Conservation (phyloP, 2,329 filamentous ascomycete genomes). For the Rhytidhysteron rufulum region DNA sequence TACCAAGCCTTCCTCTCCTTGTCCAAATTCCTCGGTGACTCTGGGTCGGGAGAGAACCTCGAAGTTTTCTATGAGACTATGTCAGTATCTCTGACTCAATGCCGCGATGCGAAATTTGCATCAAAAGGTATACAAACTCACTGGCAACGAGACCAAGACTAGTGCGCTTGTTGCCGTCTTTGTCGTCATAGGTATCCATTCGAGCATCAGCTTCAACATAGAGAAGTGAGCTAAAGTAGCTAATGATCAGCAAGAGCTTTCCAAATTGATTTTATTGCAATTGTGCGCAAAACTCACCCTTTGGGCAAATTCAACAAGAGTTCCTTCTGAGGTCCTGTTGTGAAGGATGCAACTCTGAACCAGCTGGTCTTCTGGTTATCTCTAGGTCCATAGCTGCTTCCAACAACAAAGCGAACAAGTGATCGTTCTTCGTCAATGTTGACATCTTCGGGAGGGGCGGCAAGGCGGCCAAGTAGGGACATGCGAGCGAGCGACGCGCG, state of each 20-base stretch:
- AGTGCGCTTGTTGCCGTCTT: conserved; percentile 63
- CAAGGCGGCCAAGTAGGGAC: conserved; percentile 82
- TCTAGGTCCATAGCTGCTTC: conserved; percentile 60
- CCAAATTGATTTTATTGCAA: no score
- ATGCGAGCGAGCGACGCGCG: conserved; percentile 69
- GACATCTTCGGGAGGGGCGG: conserved; percentile 70
- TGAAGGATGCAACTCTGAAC: conserved; percentile 77
- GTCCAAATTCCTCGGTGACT: conserved; percentile 15
- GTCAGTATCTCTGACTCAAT: background rate
- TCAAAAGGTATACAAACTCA: conserved; percentile 47
- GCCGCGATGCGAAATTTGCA: conserved; percentile 3
- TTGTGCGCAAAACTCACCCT: conserved; percentile 62
- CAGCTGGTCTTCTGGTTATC: conserved; percentile 78
- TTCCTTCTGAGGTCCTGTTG: conserved; percentile 66
- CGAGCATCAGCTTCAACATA: conserved; percentile 79
- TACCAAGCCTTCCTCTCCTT: conserved; percentile 31
- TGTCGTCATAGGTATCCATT: conserved; percentile 59
- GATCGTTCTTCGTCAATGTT: conserved; percentile 72
- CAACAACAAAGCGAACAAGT: conserved; percentile 73
- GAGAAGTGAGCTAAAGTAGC: conserved; percentile 62
- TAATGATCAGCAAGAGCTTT: conserved; percentile 5
- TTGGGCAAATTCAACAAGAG: conserved; percentile 72
- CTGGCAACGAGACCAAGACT: conserved; percentile 73
- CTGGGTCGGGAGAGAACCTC: conserved; percentile 28
- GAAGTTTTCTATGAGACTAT: conserved; percentile 22